Evolutionary conservation across 805 yeast species (phyloP).

Genomic region (Yarrowia sp.): DNA sequence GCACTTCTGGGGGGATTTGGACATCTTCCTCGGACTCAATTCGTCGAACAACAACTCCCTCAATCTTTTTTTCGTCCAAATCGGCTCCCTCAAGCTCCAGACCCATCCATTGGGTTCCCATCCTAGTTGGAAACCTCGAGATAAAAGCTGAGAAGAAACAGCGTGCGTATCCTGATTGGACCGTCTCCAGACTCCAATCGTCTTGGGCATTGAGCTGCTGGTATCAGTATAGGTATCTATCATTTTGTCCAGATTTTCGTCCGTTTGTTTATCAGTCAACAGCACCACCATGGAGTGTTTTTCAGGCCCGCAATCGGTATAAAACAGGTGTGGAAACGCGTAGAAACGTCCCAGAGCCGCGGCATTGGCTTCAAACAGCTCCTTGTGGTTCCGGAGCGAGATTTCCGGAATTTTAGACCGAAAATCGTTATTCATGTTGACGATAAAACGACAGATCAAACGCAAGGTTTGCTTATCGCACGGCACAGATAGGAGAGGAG

Average conservation of each 20-base stretch:
- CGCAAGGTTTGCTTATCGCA: neutral
- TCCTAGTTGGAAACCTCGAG: neutral
- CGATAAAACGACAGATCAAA: neutral
- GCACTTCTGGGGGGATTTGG: neutral
- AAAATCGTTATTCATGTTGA: neutral
- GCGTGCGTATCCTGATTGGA: neutral
- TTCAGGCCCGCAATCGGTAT: neutral
- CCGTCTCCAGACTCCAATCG: slow-evolving; percentile 4
- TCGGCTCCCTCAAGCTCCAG: neutral
- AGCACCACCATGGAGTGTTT: slow-evolving; percentile 2
- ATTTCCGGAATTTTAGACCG: neutral
- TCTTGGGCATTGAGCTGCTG: neutral
- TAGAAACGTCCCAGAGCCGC: neutral
- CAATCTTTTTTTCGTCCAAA: neutral
- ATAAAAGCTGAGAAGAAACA: neutral
- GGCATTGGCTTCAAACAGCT: slow-evolving; percentile 20
- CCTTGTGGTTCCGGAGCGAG: neutral
- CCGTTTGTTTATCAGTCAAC: neutral
- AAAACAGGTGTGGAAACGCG: neutral
- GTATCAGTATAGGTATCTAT: neutral
- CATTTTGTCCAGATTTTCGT: neutral
- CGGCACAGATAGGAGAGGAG: too few relatives aligned
- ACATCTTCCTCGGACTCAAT: neutral
- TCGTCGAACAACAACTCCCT: neutral
- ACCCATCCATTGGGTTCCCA: slow-evolving; percentile 19